Evolutionary conservation across 1,284 basidiomycete species (phyloP).

Genomic region (Vanrija pseudolonga): DNA sequence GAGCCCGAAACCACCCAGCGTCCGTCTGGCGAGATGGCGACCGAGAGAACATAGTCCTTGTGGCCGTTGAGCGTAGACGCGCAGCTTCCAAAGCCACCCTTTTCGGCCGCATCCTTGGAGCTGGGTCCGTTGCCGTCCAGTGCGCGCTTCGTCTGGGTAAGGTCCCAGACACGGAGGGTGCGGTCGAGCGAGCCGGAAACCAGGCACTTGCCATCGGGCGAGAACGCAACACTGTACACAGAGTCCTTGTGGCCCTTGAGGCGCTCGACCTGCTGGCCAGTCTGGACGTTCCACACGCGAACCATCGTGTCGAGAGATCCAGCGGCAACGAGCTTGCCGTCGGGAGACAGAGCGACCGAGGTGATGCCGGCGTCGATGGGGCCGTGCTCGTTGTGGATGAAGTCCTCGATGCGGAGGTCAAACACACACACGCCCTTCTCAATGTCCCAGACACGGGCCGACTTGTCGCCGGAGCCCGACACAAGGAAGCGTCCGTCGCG

Average conservation of each 20-base stretch:
- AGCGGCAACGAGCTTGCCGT: slow-evolving; percentile 74
- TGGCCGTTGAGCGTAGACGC: slow-evolving; percentile 78
- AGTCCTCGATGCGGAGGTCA: slow-evolving; percentile 52
- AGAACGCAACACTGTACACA: slow-evolving; percentile 80
- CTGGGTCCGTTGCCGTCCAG: slow-evolving; percentile 28
- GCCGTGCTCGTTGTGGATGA: slow-evolving; percentile 53
- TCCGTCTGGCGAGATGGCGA: slow-evolving; percentile 74
- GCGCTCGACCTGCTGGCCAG: slow-evolving; percentile 67
- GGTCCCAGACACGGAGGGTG: slow-evolving; percentile 83
- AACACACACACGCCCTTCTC: slow-evolving; percentile 57
- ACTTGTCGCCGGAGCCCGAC: slow-evolving; percentile 85
- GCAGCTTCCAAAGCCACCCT: slow-evolving; percentile 56
- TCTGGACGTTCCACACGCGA: slow-evolving; percentile 77
- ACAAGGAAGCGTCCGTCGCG: slow-evolving; percentile 75
- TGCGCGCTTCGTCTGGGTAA: slow-evolving; percentile 50
- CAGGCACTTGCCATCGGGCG: slow-evolving; percentile 69
- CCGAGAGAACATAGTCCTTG: slow-evolving; percentile 57
- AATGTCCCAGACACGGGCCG: slow-evolving; percentile 85
- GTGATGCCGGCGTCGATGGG: slow-evolving; percentile 73
- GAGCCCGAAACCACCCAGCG: slow-evolving; percentile 86
- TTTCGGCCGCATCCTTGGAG: slow-evolving; percentile 42
- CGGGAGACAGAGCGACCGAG: slow-evolving; percentile 61
- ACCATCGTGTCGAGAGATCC: slow-evolving; percentile 79
- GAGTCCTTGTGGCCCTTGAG: slow-evolving; percentile 77
- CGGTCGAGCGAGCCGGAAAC: slow-evolving; percentile 82